Conservation (phyloP, 805 yeast genomes). For the Candida ulmi region DNA sequence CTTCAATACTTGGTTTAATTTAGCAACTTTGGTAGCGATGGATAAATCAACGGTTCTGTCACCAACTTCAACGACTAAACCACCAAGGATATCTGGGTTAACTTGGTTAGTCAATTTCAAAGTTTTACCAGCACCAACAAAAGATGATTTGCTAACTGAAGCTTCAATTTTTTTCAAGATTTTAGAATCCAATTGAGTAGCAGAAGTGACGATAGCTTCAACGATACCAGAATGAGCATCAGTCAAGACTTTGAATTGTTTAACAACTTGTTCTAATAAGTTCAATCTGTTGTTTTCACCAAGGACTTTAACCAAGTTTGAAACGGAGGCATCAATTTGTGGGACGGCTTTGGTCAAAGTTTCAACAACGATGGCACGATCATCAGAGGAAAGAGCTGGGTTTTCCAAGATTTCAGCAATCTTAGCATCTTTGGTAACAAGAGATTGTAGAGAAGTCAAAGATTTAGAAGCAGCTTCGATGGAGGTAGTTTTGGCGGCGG, state of each 20-base stretch:
- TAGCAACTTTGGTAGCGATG: slow-evolving; percentile 76
- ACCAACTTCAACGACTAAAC: slow-evolving; percentile 91
- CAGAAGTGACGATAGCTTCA: slow-evolving; percentile 89
- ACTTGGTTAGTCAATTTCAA: slow-evolving; percentile 78
- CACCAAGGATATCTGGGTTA: slow-evolving; percentile 91
- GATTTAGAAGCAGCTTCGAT: slow-evolving; percentile 66
- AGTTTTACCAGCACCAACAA: slow-evolving; percentile 82
- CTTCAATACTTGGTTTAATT: slow-evolving; percentile 80
- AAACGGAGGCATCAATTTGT: slow-evolving; percentile 61
- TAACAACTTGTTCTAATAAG: slow-evolving; percentile 57
- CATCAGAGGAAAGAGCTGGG: slow-evolving; percentile 77
- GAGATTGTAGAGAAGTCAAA: slow-evolving; percentile 49
- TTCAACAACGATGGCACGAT: slow-evolving; percentile 66
- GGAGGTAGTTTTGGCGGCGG: slow-evolving; percentile 77
- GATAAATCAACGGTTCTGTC: slow-evolving; percentile 96
- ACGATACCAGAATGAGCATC: slow-evolving; percentile 90
- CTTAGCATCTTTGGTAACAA: slow-evolving; percentile 59
- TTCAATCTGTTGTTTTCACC: slow-evolving; percentile 93
- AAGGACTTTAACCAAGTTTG: slow-evolving; percentile 77
- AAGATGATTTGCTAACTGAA: slow-evolving; percentile 70
- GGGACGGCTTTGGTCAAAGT: slow-evolving; percentile 41
- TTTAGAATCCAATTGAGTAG: slow-evolving; percentile 77
- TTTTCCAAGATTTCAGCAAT: slow-evolving; percentile 57
- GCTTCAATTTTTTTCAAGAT: slow-evolving; percentile 71
- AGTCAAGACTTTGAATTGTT: slow-evolving; percentile 69